These are phyloP conservation scores for Agrostemma githago DNA, from an alignment of 148 eudicot species.

Conservation along the genomic window DNA sequence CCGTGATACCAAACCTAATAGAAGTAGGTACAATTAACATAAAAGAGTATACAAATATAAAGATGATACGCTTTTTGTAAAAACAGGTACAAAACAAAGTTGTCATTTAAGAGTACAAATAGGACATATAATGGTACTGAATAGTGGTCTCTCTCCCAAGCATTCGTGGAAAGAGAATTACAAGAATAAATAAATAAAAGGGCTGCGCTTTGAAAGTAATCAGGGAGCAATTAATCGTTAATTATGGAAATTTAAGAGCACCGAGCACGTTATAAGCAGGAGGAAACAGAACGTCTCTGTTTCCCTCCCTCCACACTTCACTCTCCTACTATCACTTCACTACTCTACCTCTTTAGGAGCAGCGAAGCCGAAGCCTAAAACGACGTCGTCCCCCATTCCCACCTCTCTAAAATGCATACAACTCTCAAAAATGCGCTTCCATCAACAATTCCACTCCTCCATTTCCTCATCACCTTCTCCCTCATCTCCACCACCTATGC, in stretches of 20 bases:
- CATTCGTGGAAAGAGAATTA: no score
- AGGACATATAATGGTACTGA: no score
- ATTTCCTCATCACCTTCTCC: constrained; percentile 4
- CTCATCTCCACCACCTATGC: background rate
- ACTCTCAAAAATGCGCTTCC: constrained; percentile 4
- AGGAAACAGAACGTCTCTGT: constrained; percentile 13
- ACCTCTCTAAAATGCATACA: background rate
- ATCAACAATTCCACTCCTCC: background rate
- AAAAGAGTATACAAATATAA: no score
- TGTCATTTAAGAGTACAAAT: no score
- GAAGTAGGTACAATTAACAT: no score
- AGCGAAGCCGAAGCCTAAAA: background rate
- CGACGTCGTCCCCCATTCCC: background rate
- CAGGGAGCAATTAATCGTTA: background rate
- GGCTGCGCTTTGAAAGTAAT: no score
- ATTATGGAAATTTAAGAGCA: background rate
- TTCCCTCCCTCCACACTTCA: background rate
- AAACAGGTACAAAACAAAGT: no score
- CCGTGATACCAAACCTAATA: no score
- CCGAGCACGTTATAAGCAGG: background rate
- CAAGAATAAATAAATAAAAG: no score
- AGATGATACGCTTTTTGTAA: no score
- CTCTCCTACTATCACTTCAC: constrained; percentile 22
- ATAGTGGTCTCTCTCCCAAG: no score
- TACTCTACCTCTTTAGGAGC: constrained; percentile 23